Base-by-base conservation (phyloP, 495 filamentous ascomycete species). In the Podospora bellae-mahoneyi region DNA sequence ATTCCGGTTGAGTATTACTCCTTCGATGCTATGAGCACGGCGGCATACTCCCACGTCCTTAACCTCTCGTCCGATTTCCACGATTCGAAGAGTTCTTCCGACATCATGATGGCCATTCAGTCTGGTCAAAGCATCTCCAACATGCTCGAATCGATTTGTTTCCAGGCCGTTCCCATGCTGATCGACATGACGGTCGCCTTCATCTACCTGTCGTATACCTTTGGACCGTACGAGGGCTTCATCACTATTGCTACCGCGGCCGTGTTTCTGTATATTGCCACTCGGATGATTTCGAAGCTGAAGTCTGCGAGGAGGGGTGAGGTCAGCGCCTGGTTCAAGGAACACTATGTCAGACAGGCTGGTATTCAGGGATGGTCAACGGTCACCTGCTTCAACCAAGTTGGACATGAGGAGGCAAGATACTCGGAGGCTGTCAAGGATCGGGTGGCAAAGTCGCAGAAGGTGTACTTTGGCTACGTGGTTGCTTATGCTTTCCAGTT, bases 1-100 rank as follows among this genome's bases (percentile, higher is more conserved):
- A 76, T 89, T 60, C 88, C 88, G 2, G 78, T 93, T 32, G 84
- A 90, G 71, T 86, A 87, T 72, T 89, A 88, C 73, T 83, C 87
- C 0, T 85, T 87, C 63, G 82, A 83, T 63, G 80, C 82, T 32
- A 80, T 92, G 30, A 87, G 85, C 68, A 85, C 82, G 0, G 86
- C 87, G 0, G 86, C 91, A 4, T 93, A 91, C 73, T 85, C 87
- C 57, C 90, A 94, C 69, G 82, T 94, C 27, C 91, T 94, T 86
- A 85, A 83, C 63, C 83, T 95, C 27, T 92, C 90, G 0, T 89
- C 88, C 68, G 91, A 94, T 71, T 94, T 93, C 68, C 91, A 95
- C 73, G 89, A 88, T 67, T 84, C 84, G 63, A 93, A 92, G 78
- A 86, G 85, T 65, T 89, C 87, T 4, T 91, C 87, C 6, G 89